Evolutionary conservation across 2,329 filamentous ascomycete genomes (phyloP).

Genomic region (Penicillium sp.): DNA sequence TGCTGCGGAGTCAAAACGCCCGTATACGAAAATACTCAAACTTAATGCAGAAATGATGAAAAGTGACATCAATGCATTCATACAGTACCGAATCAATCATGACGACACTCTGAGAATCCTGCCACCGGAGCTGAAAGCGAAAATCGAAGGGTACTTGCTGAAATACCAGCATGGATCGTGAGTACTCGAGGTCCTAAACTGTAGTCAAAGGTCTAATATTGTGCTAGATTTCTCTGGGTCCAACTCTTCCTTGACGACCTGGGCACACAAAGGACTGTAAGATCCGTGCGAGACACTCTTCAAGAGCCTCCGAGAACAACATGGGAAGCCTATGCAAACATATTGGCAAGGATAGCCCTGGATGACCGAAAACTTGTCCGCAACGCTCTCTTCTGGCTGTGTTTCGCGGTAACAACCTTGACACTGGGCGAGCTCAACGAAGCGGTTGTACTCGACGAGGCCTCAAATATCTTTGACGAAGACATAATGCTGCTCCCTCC

Average conservation of each 20-base stretch:
- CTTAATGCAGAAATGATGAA: slow-evolving; percentile 11
- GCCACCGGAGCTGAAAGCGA: slow-evolving; percentile 8
- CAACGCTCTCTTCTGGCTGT: slow-evolving; percentile 18
- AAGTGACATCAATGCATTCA: slow-evolving; percentile 13
- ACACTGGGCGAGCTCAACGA: slow-evolving; percentile 14
- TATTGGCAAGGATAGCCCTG: slow-evolving; percentile 10
- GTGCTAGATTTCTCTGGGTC: slow-evolving; percentile 19
- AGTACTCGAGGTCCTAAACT: slow-evolving; percentile 1
- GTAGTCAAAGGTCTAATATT: not conserved
- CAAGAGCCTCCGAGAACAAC: slow-evolving; percentile 13
- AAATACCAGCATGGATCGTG: slow-evolving; percentile 17
- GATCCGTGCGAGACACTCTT: slow-evolving; percentile 15
- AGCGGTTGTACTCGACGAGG: slow-evolving; percentile 12
- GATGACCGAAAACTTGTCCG: slow-evolving; percentile 12
- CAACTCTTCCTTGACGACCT: slow-evolving; percentile 21
- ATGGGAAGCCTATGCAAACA: slow-evolving; percentile 17
- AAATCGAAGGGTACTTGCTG: slow-evolving; percentile 11
- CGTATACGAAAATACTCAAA: slow-evolving; percentile 3
- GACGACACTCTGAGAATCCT: slow-evolving; percentile 8
- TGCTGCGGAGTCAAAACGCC: not conserved
- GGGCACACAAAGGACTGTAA: slow-evolving; percentile 13
- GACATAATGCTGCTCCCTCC: slow-evolving; percentile 21
- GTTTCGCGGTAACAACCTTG: slow-evolving; percentile 12
- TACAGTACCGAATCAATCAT: slow-evolving; percentile 10
- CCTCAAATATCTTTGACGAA: slow-evolving; percentile 8